Evolutionary conservation across 2,329 filamentous ascomycete genomes (phyloP), one percentile per base, ranked within the genome.

Genomic region (Exutisphaerella laricina): DNA sequence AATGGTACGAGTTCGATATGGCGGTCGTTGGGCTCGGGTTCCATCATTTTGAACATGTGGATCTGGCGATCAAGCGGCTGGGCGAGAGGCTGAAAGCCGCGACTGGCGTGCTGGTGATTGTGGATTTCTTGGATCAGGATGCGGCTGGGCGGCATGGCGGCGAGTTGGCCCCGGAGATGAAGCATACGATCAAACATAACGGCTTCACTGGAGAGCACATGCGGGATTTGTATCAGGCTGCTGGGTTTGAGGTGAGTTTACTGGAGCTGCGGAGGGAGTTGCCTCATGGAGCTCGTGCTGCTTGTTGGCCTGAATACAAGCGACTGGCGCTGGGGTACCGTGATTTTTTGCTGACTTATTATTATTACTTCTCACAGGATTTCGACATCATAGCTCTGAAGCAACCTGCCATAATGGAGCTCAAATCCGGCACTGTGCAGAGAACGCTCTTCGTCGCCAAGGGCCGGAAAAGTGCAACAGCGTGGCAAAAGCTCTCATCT

Each of bases 11-110:
- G 26, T 72, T 71, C 48, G 70, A 72, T 39, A 45, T 71, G 7
- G 69, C 62, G 1, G 62, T 64, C 8, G 62, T 70, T 8, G 65
- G 67, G 0, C 62, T 69, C 4, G 69, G 63, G 0, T 71, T 72
- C 54, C 70, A 73, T 49, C 70, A 72, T 36, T 70, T 72, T 26
- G 55, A 59, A 26, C 29, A 60, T 22, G 57, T 60, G 2, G 39
- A 36, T 2, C 21, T 51, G n/a, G 57, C 56, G 3, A 30, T 64
- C 5, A 46, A 56, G 32, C 49, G 58, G 3, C 36, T 65, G 8
- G 41, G 41, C 2, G 54, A 58, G 28, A 31, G 56, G 2, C 43
- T 65, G 7, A 62, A 57, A 28, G 38, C 54, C 1, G 54, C 35
- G 0, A 60, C 52, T 0, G 61, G 60, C 2, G 55, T 63, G 5